These are phyloP conservation scores for Ganoderma sinense DNA, from an alignment of 1,284 basidiomycete genomes.

Conservation along the genomic window DNA sequence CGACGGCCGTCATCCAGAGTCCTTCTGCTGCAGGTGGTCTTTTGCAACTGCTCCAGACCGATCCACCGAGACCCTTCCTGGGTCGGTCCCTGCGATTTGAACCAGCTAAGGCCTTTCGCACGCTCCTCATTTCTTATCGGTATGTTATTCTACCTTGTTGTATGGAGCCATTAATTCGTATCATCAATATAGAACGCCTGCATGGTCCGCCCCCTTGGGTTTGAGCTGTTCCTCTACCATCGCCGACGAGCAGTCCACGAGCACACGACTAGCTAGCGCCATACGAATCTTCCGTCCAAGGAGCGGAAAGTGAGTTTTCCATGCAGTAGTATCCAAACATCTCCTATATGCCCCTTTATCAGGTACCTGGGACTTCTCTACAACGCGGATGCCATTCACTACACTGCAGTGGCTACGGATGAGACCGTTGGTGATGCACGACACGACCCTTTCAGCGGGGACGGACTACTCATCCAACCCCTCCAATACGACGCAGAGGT, in stretches of 20 bases:
- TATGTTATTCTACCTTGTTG: constrained; percentile 38
- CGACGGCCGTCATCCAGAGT: constrained; percentile 48
- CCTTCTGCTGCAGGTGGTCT: constrained; percentile 63
- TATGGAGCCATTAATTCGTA: background rate
- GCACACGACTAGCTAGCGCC: constrained; percentile 54
- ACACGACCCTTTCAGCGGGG: constrained; percentile 38
- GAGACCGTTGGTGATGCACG: background rate
- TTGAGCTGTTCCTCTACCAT: constrained; percentile 1
- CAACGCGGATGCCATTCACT: constrained; percentile 56
- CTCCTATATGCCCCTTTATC: constrained; percentile 11
- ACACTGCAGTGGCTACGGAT: constrained; percentile 10
- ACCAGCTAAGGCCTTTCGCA: constrained; percentile 76
- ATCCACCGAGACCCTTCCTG: constrained; percentile 64
- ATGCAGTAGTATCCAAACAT: background rate
- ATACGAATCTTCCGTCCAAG: constrained; percentile 57
- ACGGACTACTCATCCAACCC: constrained; percentile 59
- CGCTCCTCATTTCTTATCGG: constrained; percentile 79
- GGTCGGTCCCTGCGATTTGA: constrained; percentile 78
- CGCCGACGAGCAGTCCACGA: background rate
- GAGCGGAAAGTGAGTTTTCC: constrained; percentile 50
- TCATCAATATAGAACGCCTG: background rate
- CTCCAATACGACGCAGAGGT: constrained; percentile 67
- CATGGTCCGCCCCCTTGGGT: background rate
- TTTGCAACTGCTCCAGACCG: constrained; percentile 64
- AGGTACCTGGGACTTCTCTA: constrained; percentile 66